A percentile compares a stretch with the other conserved stretches of the same genome.
Conservation (phyloP, 1,284 basidiomycete species). For the Singerocomus inundabilis region DNA sequence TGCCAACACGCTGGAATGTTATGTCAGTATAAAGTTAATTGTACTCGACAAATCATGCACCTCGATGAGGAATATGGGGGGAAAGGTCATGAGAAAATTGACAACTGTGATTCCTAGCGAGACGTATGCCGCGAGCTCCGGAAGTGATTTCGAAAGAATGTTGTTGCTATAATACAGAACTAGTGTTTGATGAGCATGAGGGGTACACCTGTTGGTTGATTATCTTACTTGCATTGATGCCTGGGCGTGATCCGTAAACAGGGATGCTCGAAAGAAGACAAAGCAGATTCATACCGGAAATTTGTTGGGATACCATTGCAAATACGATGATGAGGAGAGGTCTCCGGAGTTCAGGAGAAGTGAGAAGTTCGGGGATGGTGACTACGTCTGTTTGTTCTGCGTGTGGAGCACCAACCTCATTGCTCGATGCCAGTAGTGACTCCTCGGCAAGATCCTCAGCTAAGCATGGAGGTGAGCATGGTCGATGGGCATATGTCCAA, state of each 20-base stretch:
- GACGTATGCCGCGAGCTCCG: slow-evolving; percentile 74
- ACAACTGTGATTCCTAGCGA: slow-evolving; percentile 78
- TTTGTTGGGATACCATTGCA: slow-evolving; percentile 76
- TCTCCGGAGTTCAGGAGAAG: slow-evolving; percentile 55
- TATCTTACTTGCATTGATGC: slow-evolving; percentile 56
- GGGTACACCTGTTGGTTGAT: background rate
- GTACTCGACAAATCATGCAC: slow-evolving; percentile 28
- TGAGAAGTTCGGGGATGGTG: slow-evolving; percentile 54
- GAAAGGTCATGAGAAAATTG: slow-evolving; percentile 78
- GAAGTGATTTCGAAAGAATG: slow-evolving; percentile 76
- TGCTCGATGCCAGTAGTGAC: slow-evolving; percentile 48
- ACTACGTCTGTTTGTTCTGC: slow-evolving; percentile 35
- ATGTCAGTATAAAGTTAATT: background rate
- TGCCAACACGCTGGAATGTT: slow-evolving; percentile 56
- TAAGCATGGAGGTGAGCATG: slow-evolving; percentile 2
- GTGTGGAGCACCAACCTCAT: slow-evolving; percentile 21
- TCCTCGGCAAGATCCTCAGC: slow-evolving; percentile 35
- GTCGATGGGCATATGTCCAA: background rate
- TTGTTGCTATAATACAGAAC: slow-evolving; percentile 90
- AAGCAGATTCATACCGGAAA: slow-evolving; percentile 54
- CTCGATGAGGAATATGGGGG: slow-evolving; percentile 85
- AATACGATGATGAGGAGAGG: slow-evolving; percentile 72
- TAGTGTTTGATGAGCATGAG: slow-evolving; percentile 40
- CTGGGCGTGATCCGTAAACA: slow-evolving; percentile 15
- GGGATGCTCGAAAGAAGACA: background rate